These are phyloP conservation scores for Xylaria venustula DNA, from an alignment of 495 filamentous ascomycete species.

Conservation along the genomic window DNA sequence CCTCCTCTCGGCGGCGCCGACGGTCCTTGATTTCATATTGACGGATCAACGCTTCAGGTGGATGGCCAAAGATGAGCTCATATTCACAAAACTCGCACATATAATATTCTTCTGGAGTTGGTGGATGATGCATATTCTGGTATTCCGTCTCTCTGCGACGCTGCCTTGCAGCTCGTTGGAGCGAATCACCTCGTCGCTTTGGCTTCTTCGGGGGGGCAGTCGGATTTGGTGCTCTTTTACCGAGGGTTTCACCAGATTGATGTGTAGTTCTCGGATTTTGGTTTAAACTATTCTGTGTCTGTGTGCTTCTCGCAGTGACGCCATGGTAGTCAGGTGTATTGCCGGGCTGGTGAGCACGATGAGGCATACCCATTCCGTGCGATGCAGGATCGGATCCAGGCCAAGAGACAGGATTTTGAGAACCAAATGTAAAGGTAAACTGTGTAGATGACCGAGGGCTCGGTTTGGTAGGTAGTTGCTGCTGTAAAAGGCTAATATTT, in stretches of 20 bases:
- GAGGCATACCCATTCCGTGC: slow-evolving; percentile 13
- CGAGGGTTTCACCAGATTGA: slow-evolving; percentile 3
- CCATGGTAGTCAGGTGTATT: slow-evolving; percentile 13
- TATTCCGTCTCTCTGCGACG: slow-evolving; percentile 43
- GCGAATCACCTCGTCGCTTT: slow-evolving; percentile 29
- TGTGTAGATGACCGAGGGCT: slow-evolving; percentile 66
- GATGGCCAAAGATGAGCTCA: slow-evolving; percentile 78
- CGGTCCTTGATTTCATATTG: slow-evolving; percentile 95
- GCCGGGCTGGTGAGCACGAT: slow-evolving; percentile 16
- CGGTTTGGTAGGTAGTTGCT: slow-evolving; percentile 58
- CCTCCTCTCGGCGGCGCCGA: slow-evolving; percentile 73
- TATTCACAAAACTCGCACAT: slow-evolving; percentile 94
- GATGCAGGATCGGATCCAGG: slow-evolving; percentile 60
- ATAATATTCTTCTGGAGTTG: slow-evolving; percentile 76
- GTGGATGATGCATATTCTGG: slow-evolving; percentile 73
- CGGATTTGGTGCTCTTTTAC: slow-evolving; percentile 14
- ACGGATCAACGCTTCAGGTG: slow-evolving; percentile 80
- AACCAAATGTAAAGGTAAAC: slow-evolving; percentile 88
- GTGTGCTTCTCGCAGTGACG: slow-evolving; percentile 6
- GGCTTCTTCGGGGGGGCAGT: slow-evolving; percentile 22
- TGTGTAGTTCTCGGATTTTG: slow-evolving; percentile 14
- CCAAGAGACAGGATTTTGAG: slow-evolving; percentile 51
- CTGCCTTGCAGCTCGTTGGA: slow-evolving; percentile 32
- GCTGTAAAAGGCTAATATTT: slow-evolving; percentile 74
- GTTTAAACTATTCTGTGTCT: too few relatives aligned